Evolutionary conservation across 208 protist species (phyloP).

Genomic region (Leishmania martiniquensis): DNA sequence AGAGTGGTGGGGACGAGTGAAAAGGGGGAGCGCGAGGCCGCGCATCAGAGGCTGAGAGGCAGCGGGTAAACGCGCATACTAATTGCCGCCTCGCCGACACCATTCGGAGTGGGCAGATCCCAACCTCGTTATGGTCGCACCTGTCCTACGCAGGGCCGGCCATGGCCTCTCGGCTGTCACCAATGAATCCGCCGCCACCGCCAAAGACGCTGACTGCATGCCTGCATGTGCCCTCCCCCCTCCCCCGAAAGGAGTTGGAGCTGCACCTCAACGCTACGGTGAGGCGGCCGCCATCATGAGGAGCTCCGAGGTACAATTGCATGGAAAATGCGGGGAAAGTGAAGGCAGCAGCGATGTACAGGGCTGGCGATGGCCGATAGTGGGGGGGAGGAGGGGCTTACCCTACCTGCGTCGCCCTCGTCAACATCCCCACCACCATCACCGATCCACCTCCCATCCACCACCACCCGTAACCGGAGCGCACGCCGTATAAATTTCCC

Average conservation of each 20-base stretch:
- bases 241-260: neutral
- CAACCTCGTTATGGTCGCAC: neutral
- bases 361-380: too few species aligned
- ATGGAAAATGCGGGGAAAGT: neutral
- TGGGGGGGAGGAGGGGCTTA: too few species aligned
- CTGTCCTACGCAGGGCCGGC: neutral
- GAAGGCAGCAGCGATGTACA: too few species aligned
- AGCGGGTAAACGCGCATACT: neutral
- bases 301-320: neutral
- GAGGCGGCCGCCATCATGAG: neutral
- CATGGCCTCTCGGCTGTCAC: neutral
- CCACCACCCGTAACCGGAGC: neutral
- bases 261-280: neutral
- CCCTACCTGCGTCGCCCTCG: neutral
- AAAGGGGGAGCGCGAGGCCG: too few species aligned
- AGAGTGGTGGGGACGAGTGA: neutral
- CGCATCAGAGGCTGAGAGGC: neutral
- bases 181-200: neutral
- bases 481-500: neutral
- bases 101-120: neutral
- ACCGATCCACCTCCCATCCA: neutral
- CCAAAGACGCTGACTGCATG: too few species aligned
- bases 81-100: neutral
- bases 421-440: neutral
- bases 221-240: too few species aligned